Percentiles rank a stretch among this genome's conserved stretches.
Evolutionary conservation across 495 filamentous ascomycete species (phyloP).

Genomic region (Amniculicola lignicola): DNA sequence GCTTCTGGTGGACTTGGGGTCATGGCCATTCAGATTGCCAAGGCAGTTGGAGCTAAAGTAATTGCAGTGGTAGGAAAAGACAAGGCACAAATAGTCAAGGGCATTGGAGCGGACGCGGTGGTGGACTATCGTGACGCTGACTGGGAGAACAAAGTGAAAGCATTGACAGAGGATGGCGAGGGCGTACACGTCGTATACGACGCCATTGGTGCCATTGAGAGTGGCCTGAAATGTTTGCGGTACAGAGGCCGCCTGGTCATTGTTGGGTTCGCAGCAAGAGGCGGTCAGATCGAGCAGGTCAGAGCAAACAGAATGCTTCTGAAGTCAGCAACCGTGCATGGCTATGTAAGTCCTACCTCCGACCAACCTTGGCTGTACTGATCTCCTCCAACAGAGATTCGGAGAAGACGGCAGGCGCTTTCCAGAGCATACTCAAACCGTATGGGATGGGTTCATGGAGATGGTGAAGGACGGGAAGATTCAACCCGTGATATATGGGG

Average conservation of each 20-base stretch:
- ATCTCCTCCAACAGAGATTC: slow-evolving; percentile 29
- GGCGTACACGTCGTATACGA: slow-evolving; percentile 34
- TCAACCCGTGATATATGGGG: slow-evolving; percentile 37
- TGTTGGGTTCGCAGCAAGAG: slow-evolving; percentile 40
- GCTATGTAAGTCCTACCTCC: slow-evolving; percentile 36
- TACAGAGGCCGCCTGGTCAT: slow-evolving; percentile 35
- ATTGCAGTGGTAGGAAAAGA: slow-evolving; percentile 26
- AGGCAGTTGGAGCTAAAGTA: slow-evolving; percentile 22
- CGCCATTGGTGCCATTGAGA: slow-evolving; percentile 29
- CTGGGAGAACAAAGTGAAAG: slow-evolving; percentile 30
- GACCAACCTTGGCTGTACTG: too few species aligned
- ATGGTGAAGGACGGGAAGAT: slow-evolving; percentile 35
- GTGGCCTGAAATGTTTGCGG: slow-evolving; percentile 29
- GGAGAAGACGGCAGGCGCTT: slow-evolving; percentile 40
- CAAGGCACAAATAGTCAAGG: slow-evolving; percentile 19
- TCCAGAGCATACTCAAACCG: slow-evolving; percentile 30
- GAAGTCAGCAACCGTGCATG: slow-evolving; percentile 35
- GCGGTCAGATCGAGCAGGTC: slow-evolving; percentile 41
- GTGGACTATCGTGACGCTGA: slow-evolving; percentile 12
- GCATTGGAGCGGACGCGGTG: slow-evolving; percentile 27
- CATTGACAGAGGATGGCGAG: slow-evolving; percentile 22
- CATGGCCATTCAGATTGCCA: slow-evolving; percentile 31
- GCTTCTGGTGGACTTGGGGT: slow-evolving; percentile 30
- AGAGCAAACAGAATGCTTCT: slow-evolving; percentile 40
- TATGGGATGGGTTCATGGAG: slow-evolving; percentile 40